A percentile compares a stretch with the other conserved stretches of the same genome.
phyloP scores from a whole-genome alignment of 2,329 filamentous ascomycete genomes.

The Verruconis gallopava region DNA sequence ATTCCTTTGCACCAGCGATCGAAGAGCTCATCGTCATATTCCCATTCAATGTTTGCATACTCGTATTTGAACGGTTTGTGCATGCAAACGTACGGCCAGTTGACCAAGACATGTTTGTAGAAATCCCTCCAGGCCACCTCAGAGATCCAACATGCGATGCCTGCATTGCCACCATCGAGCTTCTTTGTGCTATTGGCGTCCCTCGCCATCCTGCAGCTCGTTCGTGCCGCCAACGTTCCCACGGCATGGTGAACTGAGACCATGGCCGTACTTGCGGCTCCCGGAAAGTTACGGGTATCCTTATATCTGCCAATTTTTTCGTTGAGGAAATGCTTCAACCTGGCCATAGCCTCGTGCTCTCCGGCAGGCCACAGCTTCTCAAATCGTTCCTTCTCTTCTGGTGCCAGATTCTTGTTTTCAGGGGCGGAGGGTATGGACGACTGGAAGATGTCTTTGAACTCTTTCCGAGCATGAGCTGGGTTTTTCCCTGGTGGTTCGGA shows the following conservation, averaged over 20 bases:
- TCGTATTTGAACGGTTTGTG: conserved; percentile 71
- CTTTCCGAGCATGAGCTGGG: conserved; percentile 16
- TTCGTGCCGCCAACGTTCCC: conserved; percentile 55
- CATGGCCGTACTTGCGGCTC: conserved; percentile 34
- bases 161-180: conserved; percentile 52
- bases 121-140: conserved; percentile 83
- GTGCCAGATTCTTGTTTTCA: conserved; percentile 28
- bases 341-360: conserved; percentile 28
- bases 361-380: conserved; percentile 34
- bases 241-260: conserved; percentile 61
- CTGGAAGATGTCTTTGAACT: conserved; percentile 21
- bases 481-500: conserved; percentile 30
- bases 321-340: conserved; percentile 28
- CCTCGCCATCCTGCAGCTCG: conserved; percentile 50
- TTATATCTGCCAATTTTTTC: conserved; percentile 30
- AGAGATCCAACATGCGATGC: conserved; percentile 62
- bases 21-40: conserved; percentile 58
- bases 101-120: conserved; percentile 70
- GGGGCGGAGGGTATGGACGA: conserved; percentile 22
- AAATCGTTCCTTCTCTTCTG: conserved; percentile 27
- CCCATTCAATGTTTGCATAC: conserved; percentile 73
- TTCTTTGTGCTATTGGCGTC: conserved; percentile 48
- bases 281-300: conserved; percentile 29
- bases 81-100: conserved; percentile 80
- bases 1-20: conserved; percentile 58